phyloP scores from a whole-genome alignment of 2,329 filamentous ascomycete species.

The Polytolypa hystricis region DNA sequence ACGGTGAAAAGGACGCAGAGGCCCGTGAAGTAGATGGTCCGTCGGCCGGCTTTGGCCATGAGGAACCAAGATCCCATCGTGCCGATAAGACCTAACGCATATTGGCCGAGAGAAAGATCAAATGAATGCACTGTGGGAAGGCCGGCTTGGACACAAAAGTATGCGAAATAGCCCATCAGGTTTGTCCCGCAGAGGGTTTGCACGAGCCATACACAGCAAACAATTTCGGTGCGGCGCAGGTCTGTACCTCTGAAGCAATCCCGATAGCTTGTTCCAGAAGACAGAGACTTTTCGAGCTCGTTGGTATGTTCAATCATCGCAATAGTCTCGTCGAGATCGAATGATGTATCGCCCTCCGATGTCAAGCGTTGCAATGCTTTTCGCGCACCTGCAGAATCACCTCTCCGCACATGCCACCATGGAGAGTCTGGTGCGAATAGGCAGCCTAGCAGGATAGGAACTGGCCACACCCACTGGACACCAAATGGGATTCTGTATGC shows the following conservation, averaged over 20 bases:
- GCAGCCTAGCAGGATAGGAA: conserved; percentile 8
- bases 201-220: conserved; percentile 24
- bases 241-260: conserved; percentile 23
- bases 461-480: conserved; percentile 24
- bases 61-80: conserved; percentile 40
- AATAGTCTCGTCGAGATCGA: conserved; percentile 21
- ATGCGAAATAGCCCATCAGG: conserved; percentile 24
- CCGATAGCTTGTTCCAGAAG: conserved; percentile 15
- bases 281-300: conserved; percentile 17
- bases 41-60: conserved; percentile 28
- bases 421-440: conserved; percentile 14
- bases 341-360: conserved; percentile 15
- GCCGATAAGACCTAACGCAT: conserved; percentile 47
- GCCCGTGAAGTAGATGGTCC: conserved; percentile 27
- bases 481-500: conserved; percentile 34
- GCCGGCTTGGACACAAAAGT: conserved; percentile 30
- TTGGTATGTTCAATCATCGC: conserved; percentile 31
- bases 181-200: conserved; percentile 22
- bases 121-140: conserved; percentile 23
- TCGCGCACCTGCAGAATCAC: conserved; percentile 24
- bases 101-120: conserved; percentile 41
- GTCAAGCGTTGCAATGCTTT: conserved; percentile 21
- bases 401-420: conserved; percentile 16
- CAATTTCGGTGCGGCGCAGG: conserved; percentile 32
- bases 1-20: conserved; percentile 15